These are phyloP conservation scores for Handroanthus guayacan DNA, from an alignment of 257 asterid species.

Conservation along the genomic window DNA sequence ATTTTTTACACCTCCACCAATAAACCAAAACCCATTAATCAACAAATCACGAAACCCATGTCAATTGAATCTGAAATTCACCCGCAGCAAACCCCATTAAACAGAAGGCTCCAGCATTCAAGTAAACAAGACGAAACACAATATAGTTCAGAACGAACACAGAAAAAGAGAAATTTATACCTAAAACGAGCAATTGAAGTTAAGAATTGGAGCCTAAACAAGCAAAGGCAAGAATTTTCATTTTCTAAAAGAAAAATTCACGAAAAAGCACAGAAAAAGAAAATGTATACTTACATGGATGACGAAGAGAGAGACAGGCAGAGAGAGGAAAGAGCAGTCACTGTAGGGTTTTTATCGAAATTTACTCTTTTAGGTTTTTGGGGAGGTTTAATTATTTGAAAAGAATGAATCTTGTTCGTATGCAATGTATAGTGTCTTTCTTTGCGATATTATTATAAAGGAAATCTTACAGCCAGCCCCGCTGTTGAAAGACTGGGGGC, in stretches of 20 bases:
- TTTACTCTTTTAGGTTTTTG: slow-evolving; percentile 24
- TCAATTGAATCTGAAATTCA: background rate
- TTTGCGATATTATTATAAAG: background rate
- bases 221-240: background rate
- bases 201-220: slow-evolving; percentile 7
- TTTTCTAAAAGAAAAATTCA: background rate
- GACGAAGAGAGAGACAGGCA: slow-evolving; percentile 15
- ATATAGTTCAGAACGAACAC: background rate
- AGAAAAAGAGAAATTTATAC: background rate
- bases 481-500: no score
- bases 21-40: background rate
- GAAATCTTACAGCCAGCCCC: no score
- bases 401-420: background rate
- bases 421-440: background rate
- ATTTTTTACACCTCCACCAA: background rate
- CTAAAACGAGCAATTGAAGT: background rate
- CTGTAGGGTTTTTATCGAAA: slow-evolving; percentile 40
- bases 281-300: slow-evolving; percentile 17
- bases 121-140: background rate
- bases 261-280: background rate
- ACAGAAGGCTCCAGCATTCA: background rate
- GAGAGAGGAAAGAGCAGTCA: background rate
- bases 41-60: background rate
- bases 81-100: slow-evolving; percentile 8
- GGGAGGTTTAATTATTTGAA: background rate